Conservation (phyloP, 805 yeast species). For the Saturnispora mendoncae region DNA sequence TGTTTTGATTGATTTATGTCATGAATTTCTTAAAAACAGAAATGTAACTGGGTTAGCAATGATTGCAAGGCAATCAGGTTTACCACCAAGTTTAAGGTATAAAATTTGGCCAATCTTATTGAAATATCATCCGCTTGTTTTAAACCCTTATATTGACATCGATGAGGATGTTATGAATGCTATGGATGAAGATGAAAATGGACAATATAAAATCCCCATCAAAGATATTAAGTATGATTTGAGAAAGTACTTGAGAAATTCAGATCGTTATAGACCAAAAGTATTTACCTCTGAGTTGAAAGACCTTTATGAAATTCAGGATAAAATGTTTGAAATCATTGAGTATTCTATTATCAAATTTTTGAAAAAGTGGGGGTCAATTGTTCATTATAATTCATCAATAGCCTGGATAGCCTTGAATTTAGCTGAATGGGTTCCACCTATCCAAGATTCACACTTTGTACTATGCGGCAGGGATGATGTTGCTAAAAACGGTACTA, state of each 20-base stretch:
- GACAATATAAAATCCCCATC: constrained; percentile 21
- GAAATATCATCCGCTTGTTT: constrained; percentile 77
- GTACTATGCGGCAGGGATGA: constrained; percentile 49
- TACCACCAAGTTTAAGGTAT: constrained; percentile 74
- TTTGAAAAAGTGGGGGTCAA: constrained; percentile 67
- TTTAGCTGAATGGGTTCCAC: constrained; percentile 84
- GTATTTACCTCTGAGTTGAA: constrained; percentile 22
- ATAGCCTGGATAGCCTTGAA: constrained; percentile 84
- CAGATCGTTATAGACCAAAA: constrained; percentile 30
- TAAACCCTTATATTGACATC: constrained; percentile 62
- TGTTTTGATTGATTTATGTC: constrained; percentile 46
- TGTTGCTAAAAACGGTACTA: constrained; percentile 30
- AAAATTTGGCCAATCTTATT: constrained; percentile 79
- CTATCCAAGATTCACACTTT: constrained; percentile 42
- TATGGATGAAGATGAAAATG: constrained; percentile 22
- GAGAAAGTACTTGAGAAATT: constrained; percentile 47
- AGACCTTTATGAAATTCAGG: constrained; percentile 37
- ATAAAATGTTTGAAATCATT: constrained; percentile 44
- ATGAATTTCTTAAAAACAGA: constrained; percentile 44
- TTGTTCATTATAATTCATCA: constrained; percentile 71
- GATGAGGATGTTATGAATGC: constrained; percentile 38
- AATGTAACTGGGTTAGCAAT: constrained; percentile 72
- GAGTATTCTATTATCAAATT: constrained; percentile 57
- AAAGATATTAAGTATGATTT: constrained; percentile 46
- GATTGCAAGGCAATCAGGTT: constrained; percentile 73